Conservation (phyloP, 2,329 filamentous ascomycete genomes). For the Stachybotrys chartarum region DNA sequence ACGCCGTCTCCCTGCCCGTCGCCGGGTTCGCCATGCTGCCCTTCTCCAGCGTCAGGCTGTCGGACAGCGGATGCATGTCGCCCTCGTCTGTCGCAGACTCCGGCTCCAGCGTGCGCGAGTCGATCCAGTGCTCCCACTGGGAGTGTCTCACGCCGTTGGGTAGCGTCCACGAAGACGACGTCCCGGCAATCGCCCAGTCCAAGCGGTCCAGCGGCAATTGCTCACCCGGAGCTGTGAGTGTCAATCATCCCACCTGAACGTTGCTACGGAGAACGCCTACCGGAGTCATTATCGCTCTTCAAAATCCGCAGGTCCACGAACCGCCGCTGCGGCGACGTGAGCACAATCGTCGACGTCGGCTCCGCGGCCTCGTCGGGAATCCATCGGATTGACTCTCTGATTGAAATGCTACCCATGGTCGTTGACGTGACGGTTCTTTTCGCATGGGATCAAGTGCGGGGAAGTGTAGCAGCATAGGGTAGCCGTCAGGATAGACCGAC, state of each 20-base stretch:
- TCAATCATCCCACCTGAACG: too few relatives aligned
- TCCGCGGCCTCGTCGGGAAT: constrained; percentile 43
- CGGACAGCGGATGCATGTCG: constrained; percentile 37
- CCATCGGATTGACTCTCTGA: constrained; percentile 54
- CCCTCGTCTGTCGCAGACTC: constrained; percentile 44
- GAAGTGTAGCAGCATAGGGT: too few relatives aligned
- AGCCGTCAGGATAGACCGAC: too few relatives aligned
- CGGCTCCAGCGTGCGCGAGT: constrained; percentile 37
- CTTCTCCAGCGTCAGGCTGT: constrained; percentile 40
- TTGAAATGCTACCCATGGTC: constrained; percentile 44
- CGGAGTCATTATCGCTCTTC: constrained; percentile 7
- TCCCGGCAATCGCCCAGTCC: constrained; percentile 61
- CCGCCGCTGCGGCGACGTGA: constrained; percentile 48
- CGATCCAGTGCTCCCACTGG: constrained; percentile 53
- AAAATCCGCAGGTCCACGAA: constrained; percentile 58
- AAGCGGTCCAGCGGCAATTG: constrained; percentile 27
- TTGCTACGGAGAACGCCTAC: too few relatives aligned
- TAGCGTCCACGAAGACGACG: constrained; percentile 29
- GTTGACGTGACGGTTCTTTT: not conserved
- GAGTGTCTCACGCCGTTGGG: constrained; percentile 26
- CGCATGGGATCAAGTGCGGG: too few relatives aligned
- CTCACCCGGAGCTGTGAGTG: too few relatives aligned
- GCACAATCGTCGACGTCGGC: constrained; percentile 56
- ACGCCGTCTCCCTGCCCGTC: constrained; percentile 41
- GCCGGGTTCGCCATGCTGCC: constrained; percentile 53